Base-by-base conservation (phyloP, 345 rosid genomes). In the Populus deltoides region DNA sequence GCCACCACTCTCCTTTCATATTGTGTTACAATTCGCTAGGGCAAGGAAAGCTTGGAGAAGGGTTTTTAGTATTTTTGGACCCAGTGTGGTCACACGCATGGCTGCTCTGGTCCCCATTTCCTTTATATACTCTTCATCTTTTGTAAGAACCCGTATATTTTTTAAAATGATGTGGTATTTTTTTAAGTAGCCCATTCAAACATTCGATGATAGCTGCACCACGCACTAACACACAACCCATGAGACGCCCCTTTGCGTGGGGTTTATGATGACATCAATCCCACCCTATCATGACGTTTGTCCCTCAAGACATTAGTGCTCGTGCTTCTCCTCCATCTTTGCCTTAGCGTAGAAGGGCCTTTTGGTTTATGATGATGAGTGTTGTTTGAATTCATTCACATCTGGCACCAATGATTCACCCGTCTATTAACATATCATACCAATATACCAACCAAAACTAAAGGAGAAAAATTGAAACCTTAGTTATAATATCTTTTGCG, bases 1-100 rank as follows among this genome's bases (percentile, higher is more conserved):
- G 63, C 70, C 69, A 66, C 41, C 33, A 33, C 31, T 55, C 17
- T 63, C 27, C 38, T 24, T 17, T 8, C 65, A 59, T 66, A 6
- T 43, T 29, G 38, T 68, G 38, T 71, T 41, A 53, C 53, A 27
- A 55, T 72, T 72, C 15, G 61, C 65, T 22, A 35, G 77, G 29
- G 62, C 8, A 33, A 35, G 31, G 36, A 17, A 10, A 15, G 18
- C 25, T 27, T 24, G 7, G 13, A 20, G 20, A 67, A 38, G 77
- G 77, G 57, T 27, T 53, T 20, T 49, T 57, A 22, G 77, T 77
- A 43, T 69, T 81, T 66, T 67, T 82, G 79, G 57, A 70, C 47
- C 41, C 84, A 80, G 80, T 80, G 88, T 90, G 90, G 91, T 87
- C 91, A 87, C 98, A 92, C 93, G 97, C 98, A 91, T 92, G 98